These are phyloP conservation scores for Trichosanthes truncata DNA, from an alignment of 306 rosid genomes.

Conservation along the genomic window DNA sequence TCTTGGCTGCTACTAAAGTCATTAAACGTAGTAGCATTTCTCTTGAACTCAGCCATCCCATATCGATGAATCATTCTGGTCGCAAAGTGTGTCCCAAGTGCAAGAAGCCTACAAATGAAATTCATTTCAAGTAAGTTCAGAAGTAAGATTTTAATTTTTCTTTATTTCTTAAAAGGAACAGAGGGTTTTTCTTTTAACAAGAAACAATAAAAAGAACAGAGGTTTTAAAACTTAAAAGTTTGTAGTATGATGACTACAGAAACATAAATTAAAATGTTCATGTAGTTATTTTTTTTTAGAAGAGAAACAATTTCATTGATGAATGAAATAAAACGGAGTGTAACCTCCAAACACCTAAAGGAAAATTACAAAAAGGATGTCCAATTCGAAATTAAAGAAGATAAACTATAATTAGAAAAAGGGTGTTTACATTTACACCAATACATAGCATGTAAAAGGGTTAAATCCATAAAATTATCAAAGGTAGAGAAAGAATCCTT, in stretches of 20 bases:
- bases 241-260: background rate
- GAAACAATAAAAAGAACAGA: background rate
- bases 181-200: background rate
- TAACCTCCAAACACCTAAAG: too few relatives aligned
- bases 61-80: slow-evolving; percentile 77
- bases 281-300: too few relatives aligned
- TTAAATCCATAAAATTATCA: too few relatives aligned
- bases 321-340: too few relatives aligned
- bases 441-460: too few relatives aligned
- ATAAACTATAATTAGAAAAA: too few relatives aligned
- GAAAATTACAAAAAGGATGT: too few relatives aligned
- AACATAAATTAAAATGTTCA: background rate
- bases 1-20: slow-evolving; percentile 21
- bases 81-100: slow-evolving; percentile 65
- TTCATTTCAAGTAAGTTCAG: background rate
- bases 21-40: slow-evolving; percentile 25
- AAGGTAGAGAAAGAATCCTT: too few relatives aligned
- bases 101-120: slow-evolving; percentile 60
- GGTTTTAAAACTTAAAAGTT: background rate
- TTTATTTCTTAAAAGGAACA: background rate
- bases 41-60: slow-evolving; percentile 55
- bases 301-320: too few relatives aligned
- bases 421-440: too few relatives aligned
- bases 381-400: too few relatives aligned
- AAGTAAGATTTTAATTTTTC: background rate